Evolutionary conservation across 306 rosid genomes (phyloP), one percentile per base, ranked within the genome.

Genomic region (Crataegus laevigata): DNA sequence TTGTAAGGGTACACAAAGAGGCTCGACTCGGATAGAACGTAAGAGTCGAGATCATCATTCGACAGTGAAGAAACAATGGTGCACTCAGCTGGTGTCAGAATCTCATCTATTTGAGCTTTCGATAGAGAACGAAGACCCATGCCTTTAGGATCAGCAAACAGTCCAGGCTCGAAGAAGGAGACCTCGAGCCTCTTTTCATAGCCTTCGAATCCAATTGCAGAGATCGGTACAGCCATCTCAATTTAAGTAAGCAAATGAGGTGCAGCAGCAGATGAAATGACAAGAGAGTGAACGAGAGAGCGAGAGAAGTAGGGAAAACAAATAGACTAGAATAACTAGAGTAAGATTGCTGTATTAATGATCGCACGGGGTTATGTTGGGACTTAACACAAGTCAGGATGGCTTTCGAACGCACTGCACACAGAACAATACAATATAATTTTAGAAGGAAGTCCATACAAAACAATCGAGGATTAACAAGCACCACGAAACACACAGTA

Each of bases 191-290:
- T 87, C 85, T 94, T 94, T 70, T 94, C 99, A 21, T 84, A 94
- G 34, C 99, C 99, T 84, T 94, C 99, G 12, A 94, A 94, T 70
- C 99, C 99, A 67, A 94, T 94, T 15, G 97, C 87, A 77, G 99
- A 94, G 69, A 36, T 51, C 1, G 84, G 81, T 69, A 79, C 28
- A 66, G 90, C 85, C 99, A 94, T 94, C 77, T 82, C 75, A 75
- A 80, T 75, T 84, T 25, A 29, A 19, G 38, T 66, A 62, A 79
- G 76, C 19, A 42, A 59, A 30, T 30, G 40, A 78, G 54, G 22
- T 11, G 71, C 40, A 79, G 38, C 64, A 26, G 79, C 29, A 51
- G 71, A 13, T 19, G 42, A 52, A 21, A 32, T 68, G 77, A n/a
- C 60, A 26, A 60, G 74, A 50, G 25, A 59, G 80, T 65, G 29